Evolutionary conservation across 2,329 filamentous ascomycete genomes (phyloP).

Genomic region (Beauveria caledonica): DNA sequence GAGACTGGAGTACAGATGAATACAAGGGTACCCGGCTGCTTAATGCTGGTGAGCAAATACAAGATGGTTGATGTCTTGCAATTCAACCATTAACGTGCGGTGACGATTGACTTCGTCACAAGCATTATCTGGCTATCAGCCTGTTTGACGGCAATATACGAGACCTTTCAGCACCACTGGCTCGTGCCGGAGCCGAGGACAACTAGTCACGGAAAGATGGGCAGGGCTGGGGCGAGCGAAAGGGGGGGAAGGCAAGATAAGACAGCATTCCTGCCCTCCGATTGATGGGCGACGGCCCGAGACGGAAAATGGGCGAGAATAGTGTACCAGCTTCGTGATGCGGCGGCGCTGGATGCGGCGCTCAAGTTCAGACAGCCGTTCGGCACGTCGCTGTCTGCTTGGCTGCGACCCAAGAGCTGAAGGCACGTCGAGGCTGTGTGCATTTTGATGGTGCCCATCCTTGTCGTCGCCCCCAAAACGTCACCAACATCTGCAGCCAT

Average conservation of each 20-base stretch:
- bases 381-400: too few species aligned
- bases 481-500: neutral
- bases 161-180: neutral
- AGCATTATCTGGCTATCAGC: too few species aligned
- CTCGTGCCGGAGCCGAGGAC: neutral
- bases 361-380: neutral
- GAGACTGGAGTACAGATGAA: neutral
- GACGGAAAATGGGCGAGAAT: neutral
- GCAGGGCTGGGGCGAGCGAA: neutral
- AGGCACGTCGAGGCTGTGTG: too few species aligned
- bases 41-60: neutral
- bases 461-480: neutral
- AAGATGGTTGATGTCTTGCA: neutral
- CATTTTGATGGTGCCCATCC: neutral
- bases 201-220: neutral
- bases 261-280: neutral
- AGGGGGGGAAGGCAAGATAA: neutral
- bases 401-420: too few species aligned
- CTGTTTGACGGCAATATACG: too few species aligned
- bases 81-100: neutral
- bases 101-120: neutral
- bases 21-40: neutral
- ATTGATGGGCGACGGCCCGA: slow-evolving; percentile 4
- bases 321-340: neutral
- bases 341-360: slow-evolving; percentile 1